A percentile compares a stretch with the other conserved stretches of the same genome.
Evolutionary conservation across 371 early-diverging fungal genomes (phyloP).

Genomic region (Mortierella sp.): DNA sequence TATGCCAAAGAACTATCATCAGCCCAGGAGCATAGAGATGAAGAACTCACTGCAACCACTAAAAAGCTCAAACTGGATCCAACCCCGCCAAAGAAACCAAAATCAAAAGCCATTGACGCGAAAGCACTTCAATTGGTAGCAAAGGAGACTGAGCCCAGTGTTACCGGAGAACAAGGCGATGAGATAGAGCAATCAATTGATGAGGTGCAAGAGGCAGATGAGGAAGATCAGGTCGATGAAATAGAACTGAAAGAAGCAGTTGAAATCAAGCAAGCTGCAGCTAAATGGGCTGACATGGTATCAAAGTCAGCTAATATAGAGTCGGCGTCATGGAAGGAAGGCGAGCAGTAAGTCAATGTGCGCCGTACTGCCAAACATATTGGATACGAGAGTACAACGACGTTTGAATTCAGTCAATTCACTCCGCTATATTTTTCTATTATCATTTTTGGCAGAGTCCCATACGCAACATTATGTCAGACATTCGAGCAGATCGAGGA

Average conservation of each 20-base stretch:
- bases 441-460: conserved; percentile 66
- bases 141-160: not conserved
- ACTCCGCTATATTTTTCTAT: not conserved
- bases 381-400: too few relatives aligned
- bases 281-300: conserved; percentile 58
- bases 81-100: conserved; percentile 26
- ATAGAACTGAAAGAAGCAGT: conserved; percentile 44
- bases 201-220: conserved; percentile 43
- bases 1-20: conserved; percentile 1
- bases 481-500: conserved; percentile 89
- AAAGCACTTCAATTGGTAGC: not conserved
- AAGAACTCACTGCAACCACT: conserved; percentile 35
- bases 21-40: conserved; percentile 29
- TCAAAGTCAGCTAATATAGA: conserved; percentile 39
- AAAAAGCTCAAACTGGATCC: conserved; percentile 47
- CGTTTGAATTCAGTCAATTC: too few relatives aligned
- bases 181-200: conserved; percentile 6
- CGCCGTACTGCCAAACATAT: too few relatives aligned
- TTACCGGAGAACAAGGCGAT: not conserved
- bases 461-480: conserved; percentile 88
- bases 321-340: conserved; percentile 62
- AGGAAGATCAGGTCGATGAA: conserved; percentile 42
- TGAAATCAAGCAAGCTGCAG: conserved; percentile 56
- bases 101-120: not conserved
- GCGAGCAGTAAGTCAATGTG: conserved; percentile 58